Evolutionary conservation across 345 rosid genomes (phyloP), one percentile per base, ranked within the genome.

Genomic region (Populus euphratica): DNA sequence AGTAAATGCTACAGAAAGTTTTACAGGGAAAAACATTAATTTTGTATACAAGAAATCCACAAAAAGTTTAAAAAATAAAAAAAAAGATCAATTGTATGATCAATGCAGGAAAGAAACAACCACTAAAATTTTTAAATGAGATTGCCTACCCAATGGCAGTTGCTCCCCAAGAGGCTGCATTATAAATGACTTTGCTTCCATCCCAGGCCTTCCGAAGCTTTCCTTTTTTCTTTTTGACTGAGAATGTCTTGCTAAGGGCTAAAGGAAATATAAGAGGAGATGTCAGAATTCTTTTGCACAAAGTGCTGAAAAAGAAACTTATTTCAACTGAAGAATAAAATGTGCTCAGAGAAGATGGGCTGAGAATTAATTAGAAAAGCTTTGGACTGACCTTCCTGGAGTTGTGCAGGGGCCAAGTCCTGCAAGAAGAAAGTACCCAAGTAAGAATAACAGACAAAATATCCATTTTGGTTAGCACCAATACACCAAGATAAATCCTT

Each of bases 191-290:
- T 86, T 92, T 93, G 86, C 99, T 93, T 80, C 99, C 99, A 39
- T 96, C 98, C 99, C 97, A 96, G n/a, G 97, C 99, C 88, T 87
- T 93, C n/a, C 91, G 93, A 80, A 96, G 96, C 86, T 90, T 96
- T 74, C 99, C 97, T 78, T 91, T 91, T 59, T 90, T 89, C 88
- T 88, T 93, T 81, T 90, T 93, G 20, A 88, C 86, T 10, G 97
- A 91, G 80, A 96, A 93, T 80, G 93, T 92, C 84, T 89, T 96
- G 88, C 94, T 82, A 67, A 96, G 94, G 68, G 97, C 98, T 96
- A 82, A 82, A 73, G 72, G 12, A 73, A 69, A 81, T 71, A 68
- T 74, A 54, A 59, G 12, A 27, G 36, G 16, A 29, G 63, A 65
- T 63, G 64, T 84, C 74, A 81, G 79, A 36, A 70, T 64, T 72